Base-by-base conservation (phyloP, 805 yeast genomes). In the Candida tammaniensis region DNA sequence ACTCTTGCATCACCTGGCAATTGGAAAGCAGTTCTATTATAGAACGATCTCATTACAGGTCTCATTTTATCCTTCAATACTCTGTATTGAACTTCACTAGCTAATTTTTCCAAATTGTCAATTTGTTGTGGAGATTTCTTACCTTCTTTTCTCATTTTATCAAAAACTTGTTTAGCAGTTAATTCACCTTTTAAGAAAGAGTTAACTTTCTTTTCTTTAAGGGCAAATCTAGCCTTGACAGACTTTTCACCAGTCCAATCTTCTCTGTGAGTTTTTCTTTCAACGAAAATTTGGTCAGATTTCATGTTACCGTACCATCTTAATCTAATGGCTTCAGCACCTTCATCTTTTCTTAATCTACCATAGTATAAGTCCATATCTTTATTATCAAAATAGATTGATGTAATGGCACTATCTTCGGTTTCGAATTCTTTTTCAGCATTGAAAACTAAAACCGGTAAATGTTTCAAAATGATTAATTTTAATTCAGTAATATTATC, bases 171-270 rank as follows among this genome's bases (percentile, higher is more conserved):
- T 28, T 77, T 74, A 8, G 89, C 95, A 15, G 97, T 86, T 56
- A 75, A 88, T 32, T 77, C 78, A 47, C 98, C 99, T 22, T 67
- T 64, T 65, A 91, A 59, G 58, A 87, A 93, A 32, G 79, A 78
- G 55, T 93, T 93, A 32, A 91, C 88, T 54, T 87, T 76, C 58
- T 83, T 86, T 59, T 93, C 98, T 59, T 89, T 93, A 47, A 93
- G 65, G 14, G 91, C 81, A 63, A 93, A 93, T 59, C 98, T 77
- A 4, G 98, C 98, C 64, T 93, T 93, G 46, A 93, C 98, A n/a
- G 96, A 86, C 64, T 91, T 91, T 61, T 93, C 98, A 49, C 99
- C 99, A 3, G 99, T 93, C 98, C 98, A 91, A 68, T 93, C 99
- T 62, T 93, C 98, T 61, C 98, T 78, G 57, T 93, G 98, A 5